A percentile compares a stretch with the other conserved stretches of the same genome.
Evolutionary conservation across 768 basidiomycete genomes (phyloP).

Genomic region (Calvatia gigantea): DNA sequence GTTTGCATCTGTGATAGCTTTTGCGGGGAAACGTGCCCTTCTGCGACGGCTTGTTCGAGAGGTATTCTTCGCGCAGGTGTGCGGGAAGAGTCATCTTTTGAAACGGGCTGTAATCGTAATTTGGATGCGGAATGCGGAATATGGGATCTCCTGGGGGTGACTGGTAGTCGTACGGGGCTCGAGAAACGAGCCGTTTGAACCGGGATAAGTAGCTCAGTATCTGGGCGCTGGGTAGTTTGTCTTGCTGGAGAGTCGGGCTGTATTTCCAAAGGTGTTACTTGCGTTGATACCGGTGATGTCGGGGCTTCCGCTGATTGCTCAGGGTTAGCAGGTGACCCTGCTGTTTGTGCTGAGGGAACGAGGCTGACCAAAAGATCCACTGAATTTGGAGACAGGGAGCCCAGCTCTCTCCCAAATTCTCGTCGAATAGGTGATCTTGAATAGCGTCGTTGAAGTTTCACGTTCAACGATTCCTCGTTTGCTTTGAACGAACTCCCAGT

Average conservation of each 20-base stretch:
- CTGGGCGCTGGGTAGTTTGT: conserved; percentile 10
- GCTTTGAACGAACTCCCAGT: background rate
- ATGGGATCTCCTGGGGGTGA: conserved; percentile 13
- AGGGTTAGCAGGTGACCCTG: background rate
- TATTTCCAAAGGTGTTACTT: background rate
- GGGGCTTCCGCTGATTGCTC: background rate
- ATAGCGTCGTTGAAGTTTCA: conserved; percentile 1
- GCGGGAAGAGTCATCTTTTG: conserved; percentile 35
- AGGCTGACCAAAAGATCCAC: conserved; percentile 24
- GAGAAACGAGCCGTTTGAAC: conserved; percentile 22
- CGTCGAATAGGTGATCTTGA: conserved; percentile 6
- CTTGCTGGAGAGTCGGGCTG: background rate
- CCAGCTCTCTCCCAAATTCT: conserved; percentile 34
- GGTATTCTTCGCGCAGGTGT: conserved; percentile 68
- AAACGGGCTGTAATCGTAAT: conserved; percentile 25
- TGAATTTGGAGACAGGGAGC: conserved; percentile 62
- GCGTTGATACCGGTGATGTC: conserved; percentile 13
- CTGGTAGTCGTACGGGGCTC: conserved; percentile 21
- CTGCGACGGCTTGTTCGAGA: conserved; percentile 45
- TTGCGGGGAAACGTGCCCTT: conserved; percentile 47
- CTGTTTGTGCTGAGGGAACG: conserved; percentile 17
- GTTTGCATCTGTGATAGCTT: conserved; percentile 34
- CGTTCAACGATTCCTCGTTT: background rate
- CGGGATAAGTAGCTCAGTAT: conserved; percentile 18
- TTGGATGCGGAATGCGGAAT: conserved; percentile 22